These are phyloP conservation scores for Takashimella tepidaria DNA, from an alignment of 1,284 basidiomycete genomes.

Conservation along the genomic window DNA sequence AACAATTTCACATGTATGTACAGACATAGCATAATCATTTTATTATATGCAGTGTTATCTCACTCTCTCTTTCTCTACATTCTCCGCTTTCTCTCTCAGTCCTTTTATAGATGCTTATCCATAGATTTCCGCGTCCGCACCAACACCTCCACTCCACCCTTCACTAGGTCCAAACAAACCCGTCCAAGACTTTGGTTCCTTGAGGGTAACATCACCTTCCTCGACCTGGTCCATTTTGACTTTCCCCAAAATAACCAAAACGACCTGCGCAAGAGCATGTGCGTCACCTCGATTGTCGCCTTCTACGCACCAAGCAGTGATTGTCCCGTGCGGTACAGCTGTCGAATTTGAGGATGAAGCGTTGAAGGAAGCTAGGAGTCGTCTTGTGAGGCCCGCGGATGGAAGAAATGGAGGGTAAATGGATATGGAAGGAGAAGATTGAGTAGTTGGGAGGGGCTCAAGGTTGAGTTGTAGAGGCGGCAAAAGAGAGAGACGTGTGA, in stretches of 20 bases:
- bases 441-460: conserved; percentile 4
- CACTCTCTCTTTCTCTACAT: background rate
- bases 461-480: conserved; percentile 45
- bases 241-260: conserved; percentile 51
- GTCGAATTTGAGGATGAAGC: background rate
- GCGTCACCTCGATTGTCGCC: conserved; percentile 74
- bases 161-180: conserved; percentile 40
- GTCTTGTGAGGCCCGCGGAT: conserved; percentile 64
- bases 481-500: conserved; percentile 50
- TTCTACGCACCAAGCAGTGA: conserved; percentile 59
- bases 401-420: conserved; percentile 52
- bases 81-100: background rate
- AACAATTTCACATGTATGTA: no score
- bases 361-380: conserved; percentile 55
- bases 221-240: conserved; percentile 27
- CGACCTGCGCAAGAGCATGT: conserved; percentile 56
- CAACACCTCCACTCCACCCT: conserved; percentile 43
- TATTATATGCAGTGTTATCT: background rate
- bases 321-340: conserved; percentile 31
- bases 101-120: no score
- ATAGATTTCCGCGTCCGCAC: conserved; percentile 40
- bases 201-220: conserved; percentile 16
- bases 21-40: background rate
- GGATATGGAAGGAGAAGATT: conserved; percentile 48
- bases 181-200: conserved; percentile 37